phyloP scores from a whole-genome alignment of 2,329 filamentous ascomycete genomes.

The Fusarium goolgardi region DNA sequence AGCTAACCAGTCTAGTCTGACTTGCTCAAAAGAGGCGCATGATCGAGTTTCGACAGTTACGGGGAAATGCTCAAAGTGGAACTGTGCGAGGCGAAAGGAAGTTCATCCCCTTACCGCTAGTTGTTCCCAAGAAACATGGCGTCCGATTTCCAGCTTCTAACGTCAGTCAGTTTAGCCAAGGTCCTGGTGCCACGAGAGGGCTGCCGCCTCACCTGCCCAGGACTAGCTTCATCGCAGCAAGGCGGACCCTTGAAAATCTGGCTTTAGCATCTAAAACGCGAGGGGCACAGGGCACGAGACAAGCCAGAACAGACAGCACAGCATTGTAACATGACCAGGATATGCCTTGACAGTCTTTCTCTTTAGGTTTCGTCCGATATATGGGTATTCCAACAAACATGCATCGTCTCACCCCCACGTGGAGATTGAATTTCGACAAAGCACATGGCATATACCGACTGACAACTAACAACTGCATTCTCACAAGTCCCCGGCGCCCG shows the following conservation, averaged over 20 bases:
- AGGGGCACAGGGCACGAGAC: conserved; percentile 35
- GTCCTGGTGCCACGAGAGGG: conserved; percentile 37
- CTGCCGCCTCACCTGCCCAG: conserved; percentile 19
- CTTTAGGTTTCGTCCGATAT: conserved; percentile 16
- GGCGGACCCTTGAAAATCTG: conserved; percentile 36
- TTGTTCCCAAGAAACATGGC: conserved; percentile 37
- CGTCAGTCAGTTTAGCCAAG: conserved; percentile 17
- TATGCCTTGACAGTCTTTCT: conserved; percentile 5
- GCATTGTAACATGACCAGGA: conserved; percentile 11
- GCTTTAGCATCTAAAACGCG: conserved; percentile 26
- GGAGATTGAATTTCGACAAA: conserved; percentile 3
- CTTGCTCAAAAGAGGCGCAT: conserved; percentile 5
- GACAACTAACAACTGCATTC: conserved; percentile 9
- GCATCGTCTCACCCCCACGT: conserved; percentile 10
- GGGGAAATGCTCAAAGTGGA: conserved; percentile 23
- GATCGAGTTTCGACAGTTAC: conserved; percentile 1
- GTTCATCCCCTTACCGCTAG: conserved; percentile 43
- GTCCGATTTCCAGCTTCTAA: conserved; percentile 29
- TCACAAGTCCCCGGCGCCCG: conserved; percentile 16
- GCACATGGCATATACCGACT: conserved; percentile 12
- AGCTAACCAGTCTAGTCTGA: background rate
- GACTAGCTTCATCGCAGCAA: conserved; percentile 33
- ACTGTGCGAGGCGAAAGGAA: conserved; percentile 21
- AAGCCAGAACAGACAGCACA: conserved; percentile 13
- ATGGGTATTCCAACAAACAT: conserved; percentile 12